Evolutionary conservation across 164 flowering plant genomes (phyloP).

Genomic region (Nymphaea colorata): DNA sequence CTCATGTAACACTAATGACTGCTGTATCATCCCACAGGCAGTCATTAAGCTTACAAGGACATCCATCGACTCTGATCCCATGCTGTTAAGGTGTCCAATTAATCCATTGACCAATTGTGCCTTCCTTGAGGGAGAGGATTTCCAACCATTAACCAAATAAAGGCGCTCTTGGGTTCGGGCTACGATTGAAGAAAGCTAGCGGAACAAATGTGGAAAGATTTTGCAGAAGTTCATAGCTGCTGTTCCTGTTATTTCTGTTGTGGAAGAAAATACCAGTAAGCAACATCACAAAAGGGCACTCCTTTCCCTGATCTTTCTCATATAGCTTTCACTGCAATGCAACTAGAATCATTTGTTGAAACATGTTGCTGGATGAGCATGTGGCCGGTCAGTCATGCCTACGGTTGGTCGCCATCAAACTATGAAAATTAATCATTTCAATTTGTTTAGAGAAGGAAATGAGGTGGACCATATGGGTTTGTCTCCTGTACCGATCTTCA

Average conservation of each 20-base stretch:
- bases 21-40: slow-evolving; percentile 16
- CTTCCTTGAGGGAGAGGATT: background rate
- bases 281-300: background rate
- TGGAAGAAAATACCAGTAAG: background rate
- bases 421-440: no score
- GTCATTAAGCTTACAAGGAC: slow-evolving; percentile 27
- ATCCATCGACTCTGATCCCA: slow-evolving; percentile 18
- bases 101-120: background rate
- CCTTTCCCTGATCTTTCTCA: background rate
- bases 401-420: background rate
- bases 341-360: background rate
- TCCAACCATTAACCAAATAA: background rate
- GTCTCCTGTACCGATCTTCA: background rate
- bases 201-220: background rate
- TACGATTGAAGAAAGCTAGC: background rate
- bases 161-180: background rate
- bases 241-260: background rate
- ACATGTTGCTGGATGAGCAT: background rate
- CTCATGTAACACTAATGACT: slow-evolving; percentile 15
- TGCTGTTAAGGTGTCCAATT: slow-evolving; percentile 2
- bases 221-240: background rate
- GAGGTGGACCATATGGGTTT: background rate
- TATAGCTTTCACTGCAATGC: background rate
- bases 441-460: background rate
- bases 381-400: background rate